Conservation (phyloP, 805 yeast genomes). For the Candida gorgasii region DNA sequence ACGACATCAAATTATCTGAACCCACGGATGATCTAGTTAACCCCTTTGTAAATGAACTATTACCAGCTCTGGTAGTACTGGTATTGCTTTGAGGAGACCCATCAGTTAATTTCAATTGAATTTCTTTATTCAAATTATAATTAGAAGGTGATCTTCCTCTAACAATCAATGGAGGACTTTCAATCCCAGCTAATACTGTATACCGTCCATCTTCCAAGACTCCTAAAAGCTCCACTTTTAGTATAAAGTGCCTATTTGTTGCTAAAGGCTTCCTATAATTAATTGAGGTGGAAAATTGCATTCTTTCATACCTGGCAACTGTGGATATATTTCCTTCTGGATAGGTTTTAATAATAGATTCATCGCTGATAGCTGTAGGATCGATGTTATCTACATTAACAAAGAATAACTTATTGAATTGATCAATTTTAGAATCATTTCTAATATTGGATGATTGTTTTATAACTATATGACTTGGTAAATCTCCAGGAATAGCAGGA, state of each 20-base stretch:
- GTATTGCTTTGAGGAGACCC: neutral
- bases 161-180: conserved; percentile 60
- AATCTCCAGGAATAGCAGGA: conserved; percentile 55
- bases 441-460: conserved; percentile 64
- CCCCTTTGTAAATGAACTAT: neutral
- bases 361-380: neutral
- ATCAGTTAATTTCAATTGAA: neutral
- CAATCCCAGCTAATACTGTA: conserved; percentile 43
- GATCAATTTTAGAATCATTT: conserved; percentile 52
- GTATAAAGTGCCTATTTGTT: conserved; percentile 48
- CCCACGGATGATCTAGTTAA: neutral
- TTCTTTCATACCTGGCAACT: conserved; percentile 68
- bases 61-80: neutral
- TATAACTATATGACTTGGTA: conserved; percentile 59
- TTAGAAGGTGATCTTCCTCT: conserved; percentile 72
- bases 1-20: neutral
- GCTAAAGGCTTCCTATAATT: conserved; percentile 44
- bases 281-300: conserved; percentile 63
- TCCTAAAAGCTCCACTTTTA: conserved; percentile 55
- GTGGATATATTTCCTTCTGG: conserved; percentile 50
- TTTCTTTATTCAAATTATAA: conserved; percentile 26
- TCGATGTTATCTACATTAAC: conserved; percentile 23
- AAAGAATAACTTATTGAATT: conserved; percentile 52
- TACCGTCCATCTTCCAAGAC: conserved; percentile 33
- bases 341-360: conserved; percentile 40